phyloP scores from a whole-genome alignment of 2,329 filamentous ascomycete species.

The Bipolaris sorokiniana region DNA sequence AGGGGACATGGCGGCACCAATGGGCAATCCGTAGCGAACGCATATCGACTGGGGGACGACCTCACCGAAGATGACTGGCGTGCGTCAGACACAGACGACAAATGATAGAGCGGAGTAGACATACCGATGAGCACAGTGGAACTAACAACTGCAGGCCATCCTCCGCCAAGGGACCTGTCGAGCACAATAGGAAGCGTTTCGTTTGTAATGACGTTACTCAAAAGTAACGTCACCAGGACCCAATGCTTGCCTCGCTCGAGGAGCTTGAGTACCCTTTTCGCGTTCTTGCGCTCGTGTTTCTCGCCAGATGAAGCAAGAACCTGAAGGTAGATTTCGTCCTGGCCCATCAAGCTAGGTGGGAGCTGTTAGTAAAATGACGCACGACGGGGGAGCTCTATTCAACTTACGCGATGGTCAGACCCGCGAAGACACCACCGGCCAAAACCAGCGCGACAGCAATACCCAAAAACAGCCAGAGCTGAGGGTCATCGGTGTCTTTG shows the following conservation, averaged over 20 bases:
- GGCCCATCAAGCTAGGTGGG: slow-evolving; percentile 63
- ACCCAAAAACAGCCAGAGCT: slow-evolving; percentile 80
- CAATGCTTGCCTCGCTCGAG: slow-evolving; percentile 93
- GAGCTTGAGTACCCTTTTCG: slow-evolving; percentile 77
- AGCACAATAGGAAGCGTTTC: slow-evolving; percentile 90
- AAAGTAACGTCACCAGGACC: slow-evolving; percentile 91
- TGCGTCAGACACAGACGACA: slow-evolving; percentile 2
- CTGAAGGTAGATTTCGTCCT: slow-evolving; percentile 96
- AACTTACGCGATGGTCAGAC: slow-evolving; percentile 82
- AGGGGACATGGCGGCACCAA: slow-evolving; percentile 91
- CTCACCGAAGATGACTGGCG: slow-evolving; percentile 92
- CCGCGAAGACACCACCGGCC: slow-evolving; percentile 90
- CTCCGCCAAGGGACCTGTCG: slow-evolving; percentile 90
- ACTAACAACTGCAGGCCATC: slow-evolving; percentile 90
- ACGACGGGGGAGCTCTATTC: slow-evolving; percentile 5
- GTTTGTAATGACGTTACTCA: slow-evolving; percentile 98
- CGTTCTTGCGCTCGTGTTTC: slow-evolving; percentile 85
- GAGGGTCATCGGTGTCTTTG: slow-evolving; percentile 60
- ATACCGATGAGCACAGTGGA: slow-evolving; percentile 93
- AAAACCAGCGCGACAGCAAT: slow-evolving; percentile 82
- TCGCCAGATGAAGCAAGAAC: slow-evolving; percentile 87
- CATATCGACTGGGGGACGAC: slow-evolving; percentile 95
- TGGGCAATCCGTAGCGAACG: slow-evolving; percentile 92
- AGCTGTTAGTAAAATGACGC: slow-evolving; percentile 36
- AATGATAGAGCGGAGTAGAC: slow-evolving; percentile 24